Percentiles rank a stretch among this genome's conserved stretches.
phyloP scores from a whole-genome alignment of 1,139 yeast genomes.

The Meyerozyma carpophila region DNA sequence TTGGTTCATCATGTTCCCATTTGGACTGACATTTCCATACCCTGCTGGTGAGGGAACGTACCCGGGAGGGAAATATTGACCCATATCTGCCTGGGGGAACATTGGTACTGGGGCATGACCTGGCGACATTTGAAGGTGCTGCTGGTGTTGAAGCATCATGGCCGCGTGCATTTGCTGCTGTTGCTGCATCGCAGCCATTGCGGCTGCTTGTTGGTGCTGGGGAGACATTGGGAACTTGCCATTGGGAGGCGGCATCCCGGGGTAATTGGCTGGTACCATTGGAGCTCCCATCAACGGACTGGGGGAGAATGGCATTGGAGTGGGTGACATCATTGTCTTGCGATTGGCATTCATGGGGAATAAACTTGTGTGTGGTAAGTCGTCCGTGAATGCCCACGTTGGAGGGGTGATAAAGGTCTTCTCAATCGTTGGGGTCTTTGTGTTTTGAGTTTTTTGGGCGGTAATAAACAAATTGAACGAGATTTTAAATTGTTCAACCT shows the following conservation, averaged over 20 bases:
- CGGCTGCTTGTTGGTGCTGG: slow-evolving; percentile 17
- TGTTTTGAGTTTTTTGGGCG: slow-evolving; percentile 28
- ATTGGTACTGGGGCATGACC: slow-evolving; percentile 33
- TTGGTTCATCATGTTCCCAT: slow-evolving; percentile 17
- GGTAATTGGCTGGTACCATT: slow-evolving; percentile 13
- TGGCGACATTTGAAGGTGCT: slow-evolving; percentile 24
- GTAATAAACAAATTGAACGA: slow-evolving; percentile 57
- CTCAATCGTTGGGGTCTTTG: slow-evolving; percentile 31
- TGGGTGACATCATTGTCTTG: slow-evolving; percentile 12
- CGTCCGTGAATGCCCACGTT: slow-evolving; percentile 65
- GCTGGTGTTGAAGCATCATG: slow-evolving; percentile 35
- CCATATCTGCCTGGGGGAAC: slow-evolving; percentile 29
- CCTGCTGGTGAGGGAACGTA: slow-evolving; percentile 29
- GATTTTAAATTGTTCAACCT: slow-evolving; percentile 30
- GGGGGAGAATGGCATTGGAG: slow-evolving; percentile 25
- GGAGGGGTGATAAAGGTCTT: slow-evolving; percentile 74
- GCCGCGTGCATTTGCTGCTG: slow-evolving; percentile 38
- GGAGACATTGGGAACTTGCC: slow-evolving; percentile 17
- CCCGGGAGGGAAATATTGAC: slow-evolving; percentile 32
- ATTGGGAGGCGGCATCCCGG: slow-evolving; percentile 9
- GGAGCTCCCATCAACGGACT: slow-evolving; percentile 29
- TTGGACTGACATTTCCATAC: slow-evolving; percentile 27
- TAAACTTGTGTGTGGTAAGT: slow-evolving; percentile 44
- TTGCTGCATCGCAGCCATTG: slow-evolving; percentile 31
- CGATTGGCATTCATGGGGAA: slow-evolving; percentile 26